Evolutionary conservation across 306 rosid species (phyloP), one percentile per base, ranked within the genome.

Genomic region (Sesbania bispinosa): DNA sequence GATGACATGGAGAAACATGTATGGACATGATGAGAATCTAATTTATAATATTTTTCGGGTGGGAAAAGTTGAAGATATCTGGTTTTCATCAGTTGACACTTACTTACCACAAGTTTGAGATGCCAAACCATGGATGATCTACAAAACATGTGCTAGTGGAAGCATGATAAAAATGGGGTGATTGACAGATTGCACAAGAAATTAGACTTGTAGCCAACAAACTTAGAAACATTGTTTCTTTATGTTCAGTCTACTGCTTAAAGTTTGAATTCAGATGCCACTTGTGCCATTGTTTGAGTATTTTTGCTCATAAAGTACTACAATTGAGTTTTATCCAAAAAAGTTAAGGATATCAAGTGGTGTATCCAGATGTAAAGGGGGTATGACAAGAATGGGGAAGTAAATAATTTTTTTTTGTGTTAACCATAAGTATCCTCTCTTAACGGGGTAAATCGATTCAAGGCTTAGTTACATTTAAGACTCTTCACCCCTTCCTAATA

Each of bases 121-220:
- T 54, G 77, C 46, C 62, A 80, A 62, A 50, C n/a, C n/a, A n/a
- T n/a, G n/a, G n/a, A n/a, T n/a, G n/a, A n/a, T 16, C 21, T 42
- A 27, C 59, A 63, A 30, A 45, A 57, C 62, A 55, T 27, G 10
- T 58, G 59, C 36, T 26, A 73, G 67, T 67, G 42, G 76, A 67
- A 67, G 65, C 65, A 62, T 73, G 71, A 67, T 60, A 21, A 24
- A 43, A 53, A 62, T n/a, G n/a, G n/a, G 23, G 62, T 43, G 47
- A 59, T 36, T 54, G 60, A 62, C 7, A 47, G 32, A 64, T 52
- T 48, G 23, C 15, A 2, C 58, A 64, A n/a, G 20, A 52, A 11
- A 39, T 75, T 16, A 60, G 27, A 24, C 50, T 36, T 59, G 19
- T 53, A 35, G 43, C 55, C 46, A 45, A 54, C 62, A 41, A 66